Evolutionary conservation across 164 flowering plant genomes (phyloP).

Genomic region (Dillenia suffruticosa): DNA sequence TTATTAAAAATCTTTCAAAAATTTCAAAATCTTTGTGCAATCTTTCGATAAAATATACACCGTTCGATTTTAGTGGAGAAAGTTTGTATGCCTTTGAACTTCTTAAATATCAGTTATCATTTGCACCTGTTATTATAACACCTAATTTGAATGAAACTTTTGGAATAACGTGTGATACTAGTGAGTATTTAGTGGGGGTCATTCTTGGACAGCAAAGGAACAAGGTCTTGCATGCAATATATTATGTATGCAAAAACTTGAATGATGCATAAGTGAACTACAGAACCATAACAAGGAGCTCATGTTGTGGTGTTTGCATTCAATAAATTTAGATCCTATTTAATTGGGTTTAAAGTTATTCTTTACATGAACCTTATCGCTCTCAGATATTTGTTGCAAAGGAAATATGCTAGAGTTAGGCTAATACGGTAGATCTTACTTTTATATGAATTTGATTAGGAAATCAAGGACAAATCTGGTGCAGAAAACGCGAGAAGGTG

Average conservation of each 20-base stretch:
- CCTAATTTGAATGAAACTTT: constrained; percentile 3
- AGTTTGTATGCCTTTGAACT: too few species aligned
- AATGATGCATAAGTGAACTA: constrained; percentile 7
- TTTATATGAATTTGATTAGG: constrained; percentile 11
- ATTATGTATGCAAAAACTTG: constrained; percentile 7
- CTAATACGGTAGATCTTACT: constrained; percentile 8
- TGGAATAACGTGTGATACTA: constrained; percentile 10
- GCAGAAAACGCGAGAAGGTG: constrained; percentile 4
- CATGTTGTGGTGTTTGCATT: constrained; percentile 9
- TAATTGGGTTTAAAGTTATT: constrained; percentile 4
- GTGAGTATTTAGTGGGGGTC: not conserved
- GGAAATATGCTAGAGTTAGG: constrained; percentile 6
- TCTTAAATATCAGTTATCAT: too few species aligned
- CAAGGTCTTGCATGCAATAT: not conserved
- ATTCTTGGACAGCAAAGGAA: not conserved
- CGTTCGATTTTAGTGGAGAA: too few species aligned
- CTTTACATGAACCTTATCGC: not conserved
- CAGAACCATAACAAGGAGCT: constrained; percentile 9
- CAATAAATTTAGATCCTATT: constrained; percentile 10
- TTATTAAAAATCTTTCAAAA: too few species aligned
- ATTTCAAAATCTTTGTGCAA: too few species aligned
- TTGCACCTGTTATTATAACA: constrained; percentile 5
- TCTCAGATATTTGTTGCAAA: not conserved
- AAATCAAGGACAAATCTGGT: not conserved
- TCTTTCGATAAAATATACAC: too few species aligned